These are phyloP conservation scores for Chrysopogon serrulatus DNA, from an alignment of 176 grass and related monocot genomes.

Conservation along the genomic window DNA sequence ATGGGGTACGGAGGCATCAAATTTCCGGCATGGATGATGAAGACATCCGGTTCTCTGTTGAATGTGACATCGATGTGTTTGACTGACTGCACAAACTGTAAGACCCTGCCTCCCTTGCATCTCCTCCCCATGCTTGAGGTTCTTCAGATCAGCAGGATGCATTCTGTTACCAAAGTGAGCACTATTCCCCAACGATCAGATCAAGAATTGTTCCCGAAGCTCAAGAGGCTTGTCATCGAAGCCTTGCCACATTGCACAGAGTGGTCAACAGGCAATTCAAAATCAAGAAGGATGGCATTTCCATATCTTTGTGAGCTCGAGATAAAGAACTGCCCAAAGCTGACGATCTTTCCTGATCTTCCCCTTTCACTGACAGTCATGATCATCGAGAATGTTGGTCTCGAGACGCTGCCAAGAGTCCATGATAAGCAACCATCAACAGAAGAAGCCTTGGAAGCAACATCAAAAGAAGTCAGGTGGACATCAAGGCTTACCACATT, in stretches of 20 bases:
- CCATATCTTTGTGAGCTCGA: constrained; percentile 30
- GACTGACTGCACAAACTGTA: constrained; percentile 24
- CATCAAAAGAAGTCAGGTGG: constrained; percentile 25
- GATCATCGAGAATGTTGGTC: constrained; percentile 20
- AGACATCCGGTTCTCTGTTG: neutral
- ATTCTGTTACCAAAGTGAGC: constrained; percentile 16
- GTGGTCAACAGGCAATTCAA: constrained; percentile 26
- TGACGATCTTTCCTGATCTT: constrained; percentile 26
- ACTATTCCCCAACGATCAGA: neutral
- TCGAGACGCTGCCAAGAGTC: constrained; percentile 28
- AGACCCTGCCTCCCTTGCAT: constrained; percentile 29
- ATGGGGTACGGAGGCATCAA: constrained; percentile 16
- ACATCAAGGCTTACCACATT: constrained; percentile 35
- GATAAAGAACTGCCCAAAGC: constrained; percentile 37
- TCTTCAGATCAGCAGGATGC: constrained; percentile 34
- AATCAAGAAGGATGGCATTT: neutral
- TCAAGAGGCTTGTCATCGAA: constrained; percentile 30
- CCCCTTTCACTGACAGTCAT: constrained; percentile 17
- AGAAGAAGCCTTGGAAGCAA: neutral
- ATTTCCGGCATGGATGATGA: constrained; percentile 20
- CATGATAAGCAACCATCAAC: neutral
- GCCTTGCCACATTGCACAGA: constrained; percentile 9
- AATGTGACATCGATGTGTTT: constrained; percentile 17
- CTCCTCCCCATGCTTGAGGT: constrained; percentile 24
- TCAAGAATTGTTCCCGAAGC: constrained; percentile 27